Conservation (phyloP, 2,329 filamentous ascomycete species). For the Penicillium crustosum region DNA sequence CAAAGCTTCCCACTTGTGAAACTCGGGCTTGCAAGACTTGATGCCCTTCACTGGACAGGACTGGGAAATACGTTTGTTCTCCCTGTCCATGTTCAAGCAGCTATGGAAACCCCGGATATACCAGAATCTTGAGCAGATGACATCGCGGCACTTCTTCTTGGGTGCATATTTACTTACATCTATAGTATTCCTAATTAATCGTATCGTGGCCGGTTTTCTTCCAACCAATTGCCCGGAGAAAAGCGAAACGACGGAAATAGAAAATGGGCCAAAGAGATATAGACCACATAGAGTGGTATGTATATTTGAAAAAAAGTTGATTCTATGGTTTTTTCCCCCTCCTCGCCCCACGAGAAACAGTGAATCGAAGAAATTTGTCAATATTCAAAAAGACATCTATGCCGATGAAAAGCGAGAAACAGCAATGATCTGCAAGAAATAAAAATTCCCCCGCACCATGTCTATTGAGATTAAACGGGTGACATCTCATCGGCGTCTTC, state of each 20-base stretch:
- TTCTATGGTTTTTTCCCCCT: background rate
- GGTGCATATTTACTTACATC: background rate
- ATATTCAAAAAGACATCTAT: too few relatives aligned
- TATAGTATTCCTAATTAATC: background rate
- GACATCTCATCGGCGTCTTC: too few relatives aligned
- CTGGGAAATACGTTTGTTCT: conserved; percentile 12
- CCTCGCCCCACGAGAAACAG: background rate
- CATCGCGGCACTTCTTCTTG: background rate
- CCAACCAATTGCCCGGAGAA: background rate
- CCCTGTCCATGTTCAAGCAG: conserved; percentile 28
- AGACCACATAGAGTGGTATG: background rate
- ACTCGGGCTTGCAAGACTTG: conserved; percentile 32
- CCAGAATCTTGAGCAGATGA: background rate
- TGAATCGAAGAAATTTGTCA: too few relatives aligned
- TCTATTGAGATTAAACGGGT: too few relatives aligned
- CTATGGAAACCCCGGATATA: conserved; percentile 5
- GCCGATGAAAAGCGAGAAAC: too few relatives aligned
- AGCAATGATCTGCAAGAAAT: too few relatives aligned
- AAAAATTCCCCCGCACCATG: too few relatives aligned
- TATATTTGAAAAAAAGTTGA: background rate
- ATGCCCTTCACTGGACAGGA: conserved; percentile 28
- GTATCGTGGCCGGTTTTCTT: background rate
- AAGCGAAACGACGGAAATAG: background rate
- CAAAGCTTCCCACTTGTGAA: conserved; percentile 33
- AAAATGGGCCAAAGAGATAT: background rate